Conservation (phyloP, 495 filamentous ascomycete genomes). For the Podospora sp. region DNA sequence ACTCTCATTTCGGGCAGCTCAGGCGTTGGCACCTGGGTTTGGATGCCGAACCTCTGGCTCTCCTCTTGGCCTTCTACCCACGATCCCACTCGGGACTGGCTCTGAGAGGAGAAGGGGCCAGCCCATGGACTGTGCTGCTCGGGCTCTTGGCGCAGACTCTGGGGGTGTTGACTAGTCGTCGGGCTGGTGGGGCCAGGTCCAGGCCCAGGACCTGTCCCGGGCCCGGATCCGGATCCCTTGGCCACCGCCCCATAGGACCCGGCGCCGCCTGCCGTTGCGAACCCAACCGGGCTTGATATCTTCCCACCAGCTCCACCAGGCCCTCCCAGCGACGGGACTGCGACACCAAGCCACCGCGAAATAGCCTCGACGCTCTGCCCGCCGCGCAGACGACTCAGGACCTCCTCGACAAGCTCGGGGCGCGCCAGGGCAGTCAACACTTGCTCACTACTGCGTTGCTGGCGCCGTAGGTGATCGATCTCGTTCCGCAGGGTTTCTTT, state of each 20-base stretch:
- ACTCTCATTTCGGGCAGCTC: conserved; percentile 40
- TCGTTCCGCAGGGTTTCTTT: conserved; percentile 57
- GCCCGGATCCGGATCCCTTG: not conserved
- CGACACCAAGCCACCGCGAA: conserved; percentile 47
- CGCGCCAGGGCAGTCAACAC: conserved; percentile 50
- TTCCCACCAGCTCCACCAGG: conserved; percentile 6
- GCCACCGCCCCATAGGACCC: conserved; percentile 9
- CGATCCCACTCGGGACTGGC: conserved; percentile 44
- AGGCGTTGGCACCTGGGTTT: conserved; percentile 44
- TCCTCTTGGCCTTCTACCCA: conserved; percentile 42
- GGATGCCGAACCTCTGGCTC: conserved; percentile 30
- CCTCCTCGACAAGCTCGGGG: conserved; percentile 49
- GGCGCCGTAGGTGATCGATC: conserved; percentile 52
- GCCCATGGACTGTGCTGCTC: conserved; percentile 46
- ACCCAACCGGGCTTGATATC: not conserved
- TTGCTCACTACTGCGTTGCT: conserved; percentile 49
- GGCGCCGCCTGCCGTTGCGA: conserved; percentile 13
- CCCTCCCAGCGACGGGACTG: conserved; percentile 23
- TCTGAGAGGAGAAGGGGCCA: conserved; percentile 43
- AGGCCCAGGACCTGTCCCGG: conserved; percentile 9
- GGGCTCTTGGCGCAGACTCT: conserved; percentile 36
- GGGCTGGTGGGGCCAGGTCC: conserved; percentile 25
- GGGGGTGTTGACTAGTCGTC: conserved; percentile 20
- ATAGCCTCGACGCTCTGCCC: conserved; percentile 55
- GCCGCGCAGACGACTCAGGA: conserved; percentile 49